Conservation (phyloP, 2,329 filamentous ascomycete species). For the Exophiala viscosa region DNA sequence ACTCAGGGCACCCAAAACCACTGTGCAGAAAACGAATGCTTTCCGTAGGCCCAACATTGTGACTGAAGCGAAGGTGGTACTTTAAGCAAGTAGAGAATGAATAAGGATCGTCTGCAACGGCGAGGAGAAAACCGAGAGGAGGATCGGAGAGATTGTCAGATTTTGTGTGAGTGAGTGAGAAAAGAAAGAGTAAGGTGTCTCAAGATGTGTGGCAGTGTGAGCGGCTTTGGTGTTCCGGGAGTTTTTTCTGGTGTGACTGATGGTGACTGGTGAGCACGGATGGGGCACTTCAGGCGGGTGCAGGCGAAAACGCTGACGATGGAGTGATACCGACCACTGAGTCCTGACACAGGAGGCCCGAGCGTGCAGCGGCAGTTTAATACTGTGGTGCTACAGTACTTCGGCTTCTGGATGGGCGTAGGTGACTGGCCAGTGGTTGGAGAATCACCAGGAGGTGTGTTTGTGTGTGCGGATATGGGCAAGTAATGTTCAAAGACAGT, state of each 20-base stretch:
- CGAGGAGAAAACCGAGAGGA: neutral
- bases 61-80: conserved; percentile 16
- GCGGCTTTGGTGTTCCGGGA: no score
- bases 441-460: no score
- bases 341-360: no score
- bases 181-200: neutral
- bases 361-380: no score
- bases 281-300: no score
- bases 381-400: neutral
- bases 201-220: no score
- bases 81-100: conserved; percentile 10
- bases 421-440: neutral
- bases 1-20: conserved; percentile 21
- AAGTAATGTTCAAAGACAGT: neutral
- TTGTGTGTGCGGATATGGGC: conserved; percentile 1
- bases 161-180: conserved; percentile 12
- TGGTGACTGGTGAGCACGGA: neutral
- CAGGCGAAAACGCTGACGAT: no score
- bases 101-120: neutral
- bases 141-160: neutral
- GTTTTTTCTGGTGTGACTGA: neutral
- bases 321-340: no score
- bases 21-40: conserved; percentile 23
- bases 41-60: conserved; percentile 25
- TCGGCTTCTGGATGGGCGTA: no score